Evolutionary conservation across 805 yeast genomes (phyloP).

Genomic region (Wickerhamomyces bisporus): DNA sequence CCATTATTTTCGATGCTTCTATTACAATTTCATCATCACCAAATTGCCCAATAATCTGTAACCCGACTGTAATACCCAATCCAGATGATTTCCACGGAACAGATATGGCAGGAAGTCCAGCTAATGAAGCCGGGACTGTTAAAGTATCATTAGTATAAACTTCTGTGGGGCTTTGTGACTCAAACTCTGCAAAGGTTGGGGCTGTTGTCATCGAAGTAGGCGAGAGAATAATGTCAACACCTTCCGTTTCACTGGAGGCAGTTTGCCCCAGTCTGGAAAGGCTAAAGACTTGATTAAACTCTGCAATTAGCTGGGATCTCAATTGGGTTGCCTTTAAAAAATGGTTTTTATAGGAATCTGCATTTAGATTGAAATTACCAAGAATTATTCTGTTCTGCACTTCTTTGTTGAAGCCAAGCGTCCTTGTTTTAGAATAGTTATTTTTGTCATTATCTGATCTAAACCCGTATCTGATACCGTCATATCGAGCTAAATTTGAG

Average conservation of each 20-base stretch:
- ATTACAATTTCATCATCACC: slow-evolving; percentile 73
- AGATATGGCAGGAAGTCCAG: slow-evolving; percentile 83
- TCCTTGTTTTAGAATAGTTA: slow-evolving; percentile 55
- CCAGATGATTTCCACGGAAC: slow-evolving; percentile 48
- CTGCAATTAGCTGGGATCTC: slow-evolving; percentile 53
- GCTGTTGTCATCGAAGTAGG: slow-evolving; percentile 67
- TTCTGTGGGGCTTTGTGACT: slow-evolving; percentile 43
- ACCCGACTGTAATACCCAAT: slow-evolving; percentile 45
- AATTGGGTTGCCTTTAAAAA: slow-evolving; percentile 70
- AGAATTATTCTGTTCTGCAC: slow-evolving; percentile 78
- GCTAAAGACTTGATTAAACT: slow-evolving; percentile 61
- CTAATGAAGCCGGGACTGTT: slow-evolving; percentile 86
- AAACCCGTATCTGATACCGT: slow-evolving; percentile 82
- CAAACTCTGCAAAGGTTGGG: slow-evolving; percentile 46
- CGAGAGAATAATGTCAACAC: slow-evolving; percentile 65
- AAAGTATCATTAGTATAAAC: slow-evolving; percentile 77
- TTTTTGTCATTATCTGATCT: slow-evolving; percentile 36
- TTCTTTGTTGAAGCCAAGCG: slow-evolving; percentile 69
- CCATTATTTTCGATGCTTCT: slow-evolving; percentile 24
- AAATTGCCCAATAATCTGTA: slow-evolving; percentile 81
- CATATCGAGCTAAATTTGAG: slow-evolving; percentile 84
- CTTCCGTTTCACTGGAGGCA: slow-evolving; percentile 20
- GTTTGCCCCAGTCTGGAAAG: slow-evolving; percentile 38
- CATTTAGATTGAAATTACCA: slow-evolving; percentile 82
- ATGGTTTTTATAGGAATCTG: slow-evolving; percentile 65